These are phyloP conservation scores for Pestalotiopsis sp. DNA, from an alignment of 2,329 filamentous ascomycete genomes.

Conservation along the genomic window DNA sequence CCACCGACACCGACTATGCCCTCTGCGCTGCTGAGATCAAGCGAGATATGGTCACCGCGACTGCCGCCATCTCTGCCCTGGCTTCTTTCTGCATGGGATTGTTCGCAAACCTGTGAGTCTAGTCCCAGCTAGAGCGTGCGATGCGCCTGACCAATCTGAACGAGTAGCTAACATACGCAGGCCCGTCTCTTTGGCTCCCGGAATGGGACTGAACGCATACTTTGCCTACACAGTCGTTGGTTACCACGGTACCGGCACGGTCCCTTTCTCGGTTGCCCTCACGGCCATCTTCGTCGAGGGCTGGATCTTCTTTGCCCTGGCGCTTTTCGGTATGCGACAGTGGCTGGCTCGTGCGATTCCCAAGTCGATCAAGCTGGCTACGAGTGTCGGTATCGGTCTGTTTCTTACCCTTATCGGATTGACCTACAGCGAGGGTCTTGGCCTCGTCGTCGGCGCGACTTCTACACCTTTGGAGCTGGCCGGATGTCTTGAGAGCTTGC, in stretches of 20 bases:
- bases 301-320: conserved; percentile 80
- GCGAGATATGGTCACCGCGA: conserved; percentile 82
- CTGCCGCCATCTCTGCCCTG: conserved; percentile 79
- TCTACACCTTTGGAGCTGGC: conserved; percentile 75
- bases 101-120: conserved; percentile 70
- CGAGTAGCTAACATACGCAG: conserved; percentile 26
- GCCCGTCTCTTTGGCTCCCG: conserved; percentile 72
- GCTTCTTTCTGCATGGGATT: conserved; percentile 84
- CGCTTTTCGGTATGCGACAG: conserved; percentile 79
- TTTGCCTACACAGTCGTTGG: conserved; percentile 79
- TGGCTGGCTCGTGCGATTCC: conserved; percentile 87
- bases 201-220: conserved; percentile 86
- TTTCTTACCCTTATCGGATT: conserved; percentile 78
- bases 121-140: not conserved
- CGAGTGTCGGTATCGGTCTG: conserved; percentile 82
- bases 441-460: conserved; percentile 70
- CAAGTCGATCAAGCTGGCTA: conserved; percentile 83
- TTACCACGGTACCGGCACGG: conserved; percentile 70
- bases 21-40: conserved; percentile 68
- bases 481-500: conserved; percentile 57
- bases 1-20: conserved; percentile 59
- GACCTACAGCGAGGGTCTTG: conserved; percentile 82
- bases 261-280: conserved; percentile 76
- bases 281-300: conserved; percentile 90
- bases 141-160: too few species aligned